These are phyloP conservation scores for Hibiscus trionum DNA, from an alignment of 345 rosid species.

Conservation along the genomic window DNA sequence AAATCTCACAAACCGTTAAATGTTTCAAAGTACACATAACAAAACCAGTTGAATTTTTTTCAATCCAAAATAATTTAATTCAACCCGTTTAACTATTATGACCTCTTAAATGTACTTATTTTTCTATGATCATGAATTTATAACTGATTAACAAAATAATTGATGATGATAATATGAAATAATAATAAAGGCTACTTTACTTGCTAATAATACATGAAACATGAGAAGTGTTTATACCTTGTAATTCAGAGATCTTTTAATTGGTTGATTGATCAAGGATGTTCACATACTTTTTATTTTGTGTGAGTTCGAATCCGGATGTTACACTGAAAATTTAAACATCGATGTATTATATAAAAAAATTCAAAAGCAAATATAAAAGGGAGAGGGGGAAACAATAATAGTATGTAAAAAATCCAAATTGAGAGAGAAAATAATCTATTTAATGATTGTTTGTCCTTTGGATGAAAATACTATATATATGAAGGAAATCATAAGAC, in stretches of 20 bases:
- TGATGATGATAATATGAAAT: not conserved
- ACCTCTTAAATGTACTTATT: not conserved
- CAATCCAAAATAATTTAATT: not conserved
- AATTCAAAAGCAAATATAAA: no score
- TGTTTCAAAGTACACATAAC: no score
- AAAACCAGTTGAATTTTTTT: not conserved
- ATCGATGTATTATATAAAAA: no score
- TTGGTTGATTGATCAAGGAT: not conserved
- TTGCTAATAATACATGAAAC: not conserved
- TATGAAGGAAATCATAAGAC: slow-evolving; percentile 16
- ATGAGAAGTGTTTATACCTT: not conserved
- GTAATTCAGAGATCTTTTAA: no score
- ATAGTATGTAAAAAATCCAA: no score
- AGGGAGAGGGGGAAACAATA: no score
- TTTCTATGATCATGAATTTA: not conserved
- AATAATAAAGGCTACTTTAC: not conserved
- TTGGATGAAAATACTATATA: not conserved
- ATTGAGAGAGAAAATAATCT: not conserved
- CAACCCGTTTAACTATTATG: not conserved
- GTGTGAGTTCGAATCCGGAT: no score
- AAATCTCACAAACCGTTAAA: no score
- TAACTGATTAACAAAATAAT: not conserved
- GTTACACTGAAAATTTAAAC: no score
- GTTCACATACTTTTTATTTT: no score
- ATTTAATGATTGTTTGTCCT: not conserved